phyloP scores from a whole-genome alignment of 2,329 filamentous ascomycete genomes.

The Epichloe amarillans region DNA sequence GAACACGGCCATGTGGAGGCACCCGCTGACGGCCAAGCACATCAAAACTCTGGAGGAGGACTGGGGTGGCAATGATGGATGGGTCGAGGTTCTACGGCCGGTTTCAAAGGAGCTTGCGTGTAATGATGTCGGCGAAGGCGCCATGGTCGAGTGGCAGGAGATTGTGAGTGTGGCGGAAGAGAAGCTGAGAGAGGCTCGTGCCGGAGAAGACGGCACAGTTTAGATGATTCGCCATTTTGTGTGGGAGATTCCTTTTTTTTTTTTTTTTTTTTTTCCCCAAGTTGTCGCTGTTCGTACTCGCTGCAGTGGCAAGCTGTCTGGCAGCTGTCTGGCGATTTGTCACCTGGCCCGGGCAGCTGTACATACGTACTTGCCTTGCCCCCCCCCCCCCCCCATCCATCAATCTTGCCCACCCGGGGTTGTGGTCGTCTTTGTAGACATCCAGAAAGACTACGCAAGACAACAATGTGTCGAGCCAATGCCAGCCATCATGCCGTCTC shows the following conservation, averaged over 20 bases:
- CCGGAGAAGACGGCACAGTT: constrained; percentile 2
- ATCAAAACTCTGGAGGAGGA: constrained; percentile 56
- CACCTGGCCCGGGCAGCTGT: background rate
- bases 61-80: constrained; percentile 45
- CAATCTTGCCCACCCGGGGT: too few species aligned
- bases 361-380: background rate
- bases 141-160: constrained; percentile 69
- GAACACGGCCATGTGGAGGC: constrained; percentile 84
- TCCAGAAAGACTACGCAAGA: too few species aligned
- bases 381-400: too few species aligned
- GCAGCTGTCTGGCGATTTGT: background rate
- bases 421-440: too few species aligned
- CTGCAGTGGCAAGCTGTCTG: background rate
- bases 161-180: constrained; percentile 55
- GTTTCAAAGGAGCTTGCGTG: constrained; percentile 67
- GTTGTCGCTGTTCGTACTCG: too few species aligned
- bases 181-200: constrained; percentile 36
- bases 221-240: background rate
- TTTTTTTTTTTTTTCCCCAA: too few species aligned
- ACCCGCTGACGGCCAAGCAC: constrained; percentile 67
- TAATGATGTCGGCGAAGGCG: constrained; percentile 69
- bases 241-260: background rate
- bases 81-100: constrained; percentile 57
- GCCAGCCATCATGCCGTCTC: constrained; percentile 6
- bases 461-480: too few species aligned